Evolutionary conservation across 2,329 filamentous ascomycete genomes (phyloP).

Genomic region (Colletotrichum salicis): DNA sequence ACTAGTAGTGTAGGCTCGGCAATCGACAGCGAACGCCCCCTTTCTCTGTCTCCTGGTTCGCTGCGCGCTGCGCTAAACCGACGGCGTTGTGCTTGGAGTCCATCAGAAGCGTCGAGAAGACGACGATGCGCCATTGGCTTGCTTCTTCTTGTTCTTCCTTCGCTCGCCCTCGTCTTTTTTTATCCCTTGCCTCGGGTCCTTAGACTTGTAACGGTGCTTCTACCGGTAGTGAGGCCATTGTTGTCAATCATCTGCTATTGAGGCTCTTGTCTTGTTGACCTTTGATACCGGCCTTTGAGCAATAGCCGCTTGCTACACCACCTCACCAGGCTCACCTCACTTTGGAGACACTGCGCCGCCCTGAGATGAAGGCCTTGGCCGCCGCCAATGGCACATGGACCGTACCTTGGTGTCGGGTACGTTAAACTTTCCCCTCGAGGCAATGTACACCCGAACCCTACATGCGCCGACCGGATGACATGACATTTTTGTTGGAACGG

Average conservation of each 20-base stretch:
- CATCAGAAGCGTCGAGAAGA: slow-evolving; percentile 32
- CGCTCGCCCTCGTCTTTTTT: background rate
- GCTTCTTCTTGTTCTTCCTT: background rate
- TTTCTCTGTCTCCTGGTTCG: background rate
- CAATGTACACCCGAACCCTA: slow-evolving; percentile 12
- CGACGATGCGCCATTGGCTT: background rate
- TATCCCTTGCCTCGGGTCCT: background rate
- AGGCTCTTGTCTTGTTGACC: background rate
- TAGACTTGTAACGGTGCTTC: background rate
- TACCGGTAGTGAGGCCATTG: background rate
- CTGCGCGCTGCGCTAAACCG: background rate
- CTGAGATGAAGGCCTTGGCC: background rate
- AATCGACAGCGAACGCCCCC: slow-evolving; percentile 28
- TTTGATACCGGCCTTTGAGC: background rate
- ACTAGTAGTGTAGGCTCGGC: slow-evolving; percentile 21
- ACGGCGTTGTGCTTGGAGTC: slow-evolving; percentile 11
- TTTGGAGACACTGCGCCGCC: background rate
- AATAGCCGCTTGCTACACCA: background rate
- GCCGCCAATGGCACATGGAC: background rate
- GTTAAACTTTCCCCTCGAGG: slow-evolving; percentile 1
- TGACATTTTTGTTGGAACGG: slow-evolving; percentile 7
- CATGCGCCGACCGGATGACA: slow-evolving; percentile 26
- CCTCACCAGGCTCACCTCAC: too few relatives aligned
- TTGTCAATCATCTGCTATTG: background rate
- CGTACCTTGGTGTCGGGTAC: slow-evolving; percentile 6